A percentile compares a stretch with the other conserved stretches of the same genome.
These are phyloP conservation scores for Penicillium robsamsonii DNA, from an alignment of 495 filamentous ascomycete species.

Conservation along the genomic window DNA sequence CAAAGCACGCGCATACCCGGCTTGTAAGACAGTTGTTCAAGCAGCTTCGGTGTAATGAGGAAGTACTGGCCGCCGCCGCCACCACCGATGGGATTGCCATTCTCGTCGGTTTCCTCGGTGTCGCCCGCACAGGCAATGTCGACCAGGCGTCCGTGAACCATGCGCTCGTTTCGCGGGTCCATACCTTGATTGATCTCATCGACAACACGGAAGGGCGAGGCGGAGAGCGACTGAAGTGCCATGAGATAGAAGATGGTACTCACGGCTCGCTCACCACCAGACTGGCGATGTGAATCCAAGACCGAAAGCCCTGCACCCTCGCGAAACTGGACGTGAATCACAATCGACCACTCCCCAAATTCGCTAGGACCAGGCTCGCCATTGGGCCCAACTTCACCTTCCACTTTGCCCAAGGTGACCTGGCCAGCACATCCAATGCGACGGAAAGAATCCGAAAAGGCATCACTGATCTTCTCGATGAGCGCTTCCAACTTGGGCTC, in stretches of 20 bases:
- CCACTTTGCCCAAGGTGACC: constrained; percentile 61
- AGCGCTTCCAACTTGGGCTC: constrained; percentile 81
- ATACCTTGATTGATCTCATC: constrained; percentile 99
- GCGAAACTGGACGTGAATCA: constrained; percentile 92
- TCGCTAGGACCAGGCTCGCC: constrained; percentile 62
- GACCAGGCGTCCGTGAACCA: constrained; percentile 96
- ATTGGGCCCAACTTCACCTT: constrained; percentile 37
- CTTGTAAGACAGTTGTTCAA: constrained; percentile 84
- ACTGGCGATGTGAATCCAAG: constrained; percentile 89
- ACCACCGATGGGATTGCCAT: constrained; percentile 25
- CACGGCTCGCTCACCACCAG: constrained; percentile 92
- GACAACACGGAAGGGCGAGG: constrained; percentile 97
- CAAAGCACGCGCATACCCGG: constrained; percentile 88
- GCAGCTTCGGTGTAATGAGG: constrained; percentile 96
- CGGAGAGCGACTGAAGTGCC: constrained; percentile 91
- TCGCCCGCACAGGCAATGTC: constrained; percentile 72
- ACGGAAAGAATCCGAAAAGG: constrained; percentile 85
- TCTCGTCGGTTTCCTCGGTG: constrained; percentile 18
- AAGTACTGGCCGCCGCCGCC: constrained; percentile 67
- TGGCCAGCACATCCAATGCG: constrained; percentile 96
- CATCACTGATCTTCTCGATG: constrained; percentile 76
- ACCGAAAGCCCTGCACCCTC: constrained; percentile 80
- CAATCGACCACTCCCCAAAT: constrained; percentile 90
- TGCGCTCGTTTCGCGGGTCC: constrained; percentile 96
- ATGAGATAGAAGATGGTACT: constrained; percentile 99